phyloP scores from a whole-genome alignment of 768 basidiomycete genomes.

The Terana coerulea region DNA sequence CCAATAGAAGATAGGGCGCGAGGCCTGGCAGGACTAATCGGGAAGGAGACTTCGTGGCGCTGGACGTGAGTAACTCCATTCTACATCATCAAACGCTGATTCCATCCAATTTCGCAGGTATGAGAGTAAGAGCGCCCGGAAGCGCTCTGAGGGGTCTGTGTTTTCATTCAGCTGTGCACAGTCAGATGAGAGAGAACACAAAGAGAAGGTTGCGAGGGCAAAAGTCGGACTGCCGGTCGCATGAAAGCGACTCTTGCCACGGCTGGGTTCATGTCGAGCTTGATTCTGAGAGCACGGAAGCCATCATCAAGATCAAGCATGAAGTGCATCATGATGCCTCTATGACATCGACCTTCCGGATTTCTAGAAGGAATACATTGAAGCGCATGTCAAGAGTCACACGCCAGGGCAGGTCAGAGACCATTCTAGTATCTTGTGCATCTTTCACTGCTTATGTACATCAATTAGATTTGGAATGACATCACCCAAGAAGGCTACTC shows the following conservation, averaged over 20 bases:
- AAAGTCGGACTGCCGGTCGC: not conserved
- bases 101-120: no score
- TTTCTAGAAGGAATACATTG: constrained; percentile 12
- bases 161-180: constrained; percentile 6
- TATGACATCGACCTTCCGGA: constrained; percentile 9
- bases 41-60: no score
- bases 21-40: no score
- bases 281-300: not conserved
- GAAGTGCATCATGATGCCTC: not conserved
- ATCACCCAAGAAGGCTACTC: constrained; percentile 7
- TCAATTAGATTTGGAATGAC: constrained; percentile 12
- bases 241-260: constrained; percentile 8
- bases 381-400: not conserved
- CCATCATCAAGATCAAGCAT: constrained; percentile 5
- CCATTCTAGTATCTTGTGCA: not conserved
- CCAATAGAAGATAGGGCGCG: no score
- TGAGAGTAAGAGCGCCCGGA: not conserved
- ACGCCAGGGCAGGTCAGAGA: constrained; percentile 5
- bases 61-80: no score
- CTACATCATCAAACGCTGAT: no score
- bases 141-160: not conserved
- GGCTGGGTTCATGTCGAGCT: constrained; percentile 13
- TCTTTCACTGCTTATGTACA: not conserved
- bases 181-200: not conserved
- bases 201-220: not conserved